Evolutionary conservation across 345 rosid species (phyloP), one percentile per base, ranked within the genome.

Genomic region (Zanthoxylum bungeanum): DNA sequence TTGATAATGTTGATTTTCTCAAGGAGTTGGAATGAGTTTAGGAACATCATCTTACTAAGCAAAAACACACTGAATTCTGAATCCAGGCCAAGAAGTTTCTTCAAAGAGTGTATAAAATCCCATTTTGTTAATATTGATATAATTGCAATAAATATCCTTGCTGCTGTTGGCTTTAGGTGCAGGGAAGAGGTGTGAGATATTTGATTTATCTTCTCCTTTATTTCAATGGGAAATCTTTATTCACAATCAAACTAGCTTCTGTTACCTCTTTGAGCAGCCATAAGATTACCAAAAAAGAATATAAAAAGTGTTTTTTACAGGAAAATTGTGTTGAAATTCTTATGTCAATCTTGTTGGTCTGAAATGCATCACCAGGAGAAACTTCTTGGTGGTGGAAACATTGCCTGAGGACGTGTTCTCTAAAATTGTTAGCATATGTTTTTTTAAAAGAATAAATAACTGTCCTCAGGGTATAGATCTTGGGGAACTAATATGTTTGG

Each of bases 1-100:
- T 94, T 66, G 98, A 92, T 82, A 92, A 90, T 68, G 85, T 90
- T 36, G 97, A 92, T 62, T 90, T 94, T 77, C 80, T 89, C 71
- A 90, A 91, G 86, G 98, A 94, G 70, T 67, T 94, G 77, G 98
- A 94, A 81, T 91, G 90, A 90, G 83, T 69, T 66, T 75, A 56
- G 73, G n/a, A 67, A 51, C 49, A 60, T 68, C 60, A 56, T 34
- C 17, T 25, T 59, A 30, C 25, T 49, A 3, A 66, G 70, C 80
- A 56, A 42, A 8, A 6, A 7, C n/a, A 19, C 49, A 24, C 55
- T 52, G 60, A 67, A 64, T n/a, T n/a, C n/a, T 14, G 16, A 71
- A 66, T 34, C 62, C 0, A 36, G n/a, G 64, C 59, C 49, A 57
- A 69, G 63, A 71, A 14, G 30, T 60, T 44, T 31, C 50, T 33